These are phyloP conservation scores for Hortiboletus flavorubellus DNA, from an alignment of 768 basidiomycete species.

Conservation along the genomic window DNA sequence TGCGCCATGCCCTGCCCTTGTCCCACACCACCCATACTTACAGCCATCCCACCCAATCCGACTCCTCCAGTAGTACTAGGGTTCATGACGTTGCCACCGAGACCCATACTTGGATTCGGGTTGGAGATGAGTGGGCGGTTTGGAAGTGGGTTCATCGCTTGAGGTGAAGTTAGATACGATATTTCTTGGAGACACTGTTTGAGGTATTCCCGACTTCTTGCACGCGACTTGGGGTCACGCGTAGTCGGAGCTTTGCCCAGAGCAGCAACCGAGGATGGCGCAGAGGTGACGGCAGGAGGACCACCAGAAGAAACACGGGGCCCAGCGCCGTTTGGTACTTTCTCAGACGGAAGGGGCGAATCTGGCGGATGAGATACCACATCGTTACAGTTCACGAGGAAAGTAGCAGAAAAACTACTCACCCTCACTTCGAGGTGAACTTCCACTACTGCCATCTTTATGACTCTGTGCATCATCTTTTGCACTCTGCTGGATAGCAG, in stretches of 20 bases:
- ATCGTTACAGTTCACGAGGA: slow-evolving; percentile 1
- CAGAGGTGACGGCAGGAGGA: slow-evolving; percentile 14
- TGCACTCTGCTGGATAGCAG: slow-evolving; percentile 55
- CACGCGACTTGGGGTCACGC: slow-evolving; percentile 93
- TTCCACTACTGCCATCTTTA: slow-evolving; percentile 76
- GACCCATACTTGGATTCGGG: slow-evolving; percentile 32
- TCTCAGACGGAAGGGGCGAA: slow-evolving; percentile 69
- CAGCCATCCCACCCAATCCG: slow-evolving; percentile 11
- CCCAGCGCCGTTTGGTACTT: slow-evolving; percentile 58
- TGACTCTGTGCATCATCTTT: slow-evolving; percentile 73
- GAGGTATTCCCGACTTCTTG: slow-evolving; percentile 92
- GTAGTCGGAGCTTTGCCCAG: slow-evolving; percentile 73
- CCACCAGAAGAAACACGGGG: slow-evolving; percentile 57
- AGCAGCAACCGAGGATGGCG: slow-evolving; percentile 40
- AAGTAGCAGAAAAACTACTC: slow-evolving; percentile 6
- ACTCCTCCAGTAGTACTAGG: slow-evolving; percentile 12
- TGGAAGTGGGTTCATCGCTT: slow-evolving; percentile 95
- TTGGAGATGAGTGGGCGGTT: slow-evolving; percentile 72
- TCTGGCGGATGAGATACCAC: slow-evolving; percentile 42
- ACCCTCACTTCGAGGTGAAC: slow-evolving; percentile 88
- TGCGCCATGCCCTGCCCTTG: slow-evolving; percentile 22
- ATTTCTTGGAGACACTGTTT: slow-evolving; percentile 99
- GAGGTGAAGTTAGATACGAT: slow-evolving; percentile 93
- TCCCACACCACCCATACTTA: slow-evolving; percentile 9
- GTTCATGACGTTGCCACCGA: slow-evolving; percentile 19